Evolutionary conservation across 1,284 basidiomycete genomes (phyloP).

Genomic region (Malassezia vespertilionis): DNA sequence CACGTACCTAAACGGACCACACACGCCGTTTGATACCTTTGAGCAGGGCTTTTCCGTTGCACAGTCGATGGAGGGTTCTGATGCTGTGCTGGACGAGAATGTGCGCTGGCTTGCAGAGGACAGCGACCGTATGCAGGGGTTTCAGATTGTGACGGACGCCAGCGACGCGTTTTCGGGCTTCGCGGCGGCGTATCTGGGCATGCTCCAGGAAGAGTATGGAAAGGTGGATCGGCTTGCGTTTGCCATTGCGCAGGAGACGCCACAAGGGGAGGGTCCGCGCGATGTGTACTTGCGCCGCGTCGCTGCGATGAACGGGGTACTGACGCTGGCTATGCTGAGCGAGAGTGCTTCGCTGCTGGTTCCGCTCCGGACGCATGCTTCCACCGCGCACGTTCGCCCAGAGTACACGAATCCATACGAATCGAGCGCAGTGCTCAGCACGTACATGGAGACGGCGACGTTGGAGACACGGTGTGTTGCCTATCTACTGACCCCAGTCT

Average conservation of each 20-base stretch:
- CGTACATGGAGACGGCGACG: slow-evolving; percentile 40
- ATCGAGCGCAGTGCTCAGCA: slow-evolving; percentile 26
- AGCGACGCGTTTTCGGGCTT: slow-evolving; percentile 36
- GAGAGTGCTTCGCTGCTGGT: slow-evolving; percentile 25
- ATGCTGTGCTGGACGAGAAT: slow-evolving; percentile 30
- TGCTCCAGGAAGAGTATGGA: slow-evolving; percentile 34
- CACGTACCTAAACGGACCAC: background rate
- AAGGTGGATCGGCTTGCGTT: slow-evolving; percentile 28
- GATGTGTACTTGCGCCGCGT: slow-evolving; percentile 15
- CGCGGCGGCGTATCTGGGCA: slow-evolving; percentile 22
- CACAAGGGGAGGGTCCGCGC: background rate
- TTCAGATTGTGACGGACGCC: slow-evolving; percentile 27
- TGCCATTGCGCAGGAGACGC: slow-evolving; percentile 1
- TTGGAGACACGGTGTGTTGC: slow-evolving; percentile 17
- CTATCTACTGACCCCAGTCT: slow-evolving; percentile 14
- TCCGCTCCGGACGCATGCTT: slow-evolving; percentile 13
- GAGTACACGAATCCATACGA: slow-evolving; percentile 28
- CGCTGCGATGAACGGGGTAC: slow-evolving; percentile 30
- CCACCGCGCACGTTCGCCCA: background rate
- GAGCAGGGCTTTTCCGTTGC: slow-evolving; percentile 24
- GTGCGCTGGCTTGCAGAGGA: slow-evolving; percentile 41
- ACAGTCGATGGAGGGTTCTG: slow-evolving; percentile 25
- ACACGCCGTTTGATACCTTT: slow-evolving; percentile 22
- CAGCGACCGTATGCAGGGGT: slow-evolving; percentile 35
- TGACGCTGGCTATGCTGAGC: slow-evolving; percentile 19